These are phyloP conservation scores for Larix kaempferi DNA, from an alignment of 75 land plant species.

Conservation along the genomic window DNA sequence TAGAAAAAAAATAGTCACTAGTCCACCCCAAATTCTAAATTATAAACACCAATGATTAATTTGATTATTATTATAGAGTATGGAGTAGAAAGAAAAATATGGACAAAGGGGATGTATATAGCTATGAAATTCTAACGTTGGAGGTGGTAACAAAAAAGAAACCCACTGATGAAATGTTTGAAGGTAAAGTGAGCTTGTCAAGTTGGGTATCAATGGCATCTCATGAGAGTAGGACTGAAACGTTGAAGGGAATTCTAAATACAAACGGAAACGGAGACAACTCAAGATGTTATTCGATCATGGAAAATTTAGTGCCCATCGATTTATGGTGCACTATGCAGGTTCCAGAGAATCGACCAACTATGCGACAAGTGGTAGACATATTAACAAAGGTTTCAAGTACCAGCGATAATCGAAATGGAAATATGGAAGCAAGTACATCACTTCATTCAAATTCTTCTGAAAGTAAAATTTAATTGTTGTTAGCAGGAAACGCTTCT, in stretches of 20 bases:
- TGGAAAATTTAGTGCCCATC: not conserved
- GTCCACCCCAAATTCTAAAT: no score
- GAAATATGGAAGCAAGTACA: not conserved
- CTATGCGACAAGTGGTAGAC: no score
- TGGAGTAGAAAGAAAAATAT: constrained; percentile 5
- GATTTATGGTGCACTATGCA: not conserved
- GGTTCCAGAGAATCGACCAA: not conserved
- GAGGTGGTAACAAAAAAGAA: constrained; percentile 11
- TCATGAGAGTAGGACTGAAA: no score
- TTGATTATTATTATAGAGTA: constrained; percentile 12
- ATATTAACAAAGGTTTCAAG: no score
- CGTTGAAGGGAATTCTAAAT: not conserved
- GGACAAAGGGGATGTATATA: constrained; percentile 23
- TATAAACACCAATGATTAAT: no score
- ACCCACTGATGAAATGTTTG: constrained; percentile 15
- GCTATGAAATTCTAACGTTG: constrained; percentile 18
- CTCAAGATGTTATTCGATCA: not conserved
- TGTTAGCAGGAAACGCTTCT: no score
- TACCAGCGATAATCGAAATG: no score
- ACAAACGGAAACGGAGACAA: not conserved
- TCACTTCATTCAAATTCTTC: no score
- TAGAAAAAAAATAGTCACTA: no score
- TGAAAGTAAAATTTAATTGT: no score
- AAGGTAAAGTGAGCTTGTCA: not conserved
- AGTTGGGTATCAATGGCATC: constrained; percentile 6